These are phyloP conservation scores for Sanguinoderma infundibulare DNA, from an alignment of 1,284 basidiomycete genomes.

Conservation along the genomic window DNA sequence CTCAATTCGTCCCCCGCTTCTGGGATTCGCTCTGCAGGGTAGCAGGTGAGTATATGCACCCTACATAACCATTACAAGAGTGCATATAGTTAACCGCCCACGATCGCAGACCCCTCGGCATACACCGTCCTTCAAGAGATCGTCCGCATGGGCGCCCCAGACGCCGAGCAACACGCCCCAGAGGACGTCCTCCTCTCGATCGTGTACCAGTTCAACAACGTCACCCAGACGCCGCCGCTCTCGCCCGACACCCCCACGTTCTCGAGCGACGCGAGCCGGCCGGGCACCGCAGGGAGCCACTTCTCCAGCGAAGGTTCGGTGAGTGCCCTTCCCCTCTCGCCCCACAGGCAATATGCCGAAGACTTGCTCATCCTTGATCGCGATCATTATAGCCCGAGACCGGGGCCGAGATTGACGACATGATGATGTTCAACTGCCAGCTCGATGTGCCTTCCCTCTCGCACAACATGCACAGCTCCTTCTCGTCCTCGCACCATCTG, in stretches of 20 bases:
- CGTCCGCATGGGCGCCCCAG: conserved; percentile 24
- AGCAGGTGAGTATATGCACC: conserved; percentile 46
- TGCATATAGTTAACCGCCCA: not conserved
- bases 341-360: not conserved
- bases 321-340: conserved; percentile 12
- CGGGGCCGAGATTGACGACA: conserved; percentile 25
- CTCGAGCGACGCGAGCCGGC: conserved; percentile 22
- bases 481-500: conserved; percentile 1
- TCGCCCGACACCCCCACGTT: conserved; percentile 28
- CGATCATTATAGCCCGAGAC: conserved; percentile 11
- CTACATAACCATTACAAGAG: conserved; percentile 1
- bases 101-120: conserved; percentile 55
- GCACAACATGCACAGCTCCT: not conserved
- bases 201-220: conserved; percentile 33
- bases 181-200: conserved; percentile 32
- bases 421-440: conserved; percentile 26
- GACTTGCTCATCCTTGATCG: not conserved
- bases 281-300: conserved; percentile 28
- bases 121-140: conserved; percentile 64
- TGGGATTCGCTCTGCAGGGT: conserved; percentile 61
- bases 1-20: conserved; percentile 60
- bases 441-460: conserved; percentile 18
- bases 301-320: conserved; percentile 33
- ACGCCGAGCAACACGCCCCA: conserved; percentile 4
- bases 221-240: conserved; percentile 27